A percentile compares a stretch with the other conserved stretches of the same genome.
Evolutionary conservation across 257 asterid species (phyloP).

Genomic region (Craterostigma plantagineum): DNA sequence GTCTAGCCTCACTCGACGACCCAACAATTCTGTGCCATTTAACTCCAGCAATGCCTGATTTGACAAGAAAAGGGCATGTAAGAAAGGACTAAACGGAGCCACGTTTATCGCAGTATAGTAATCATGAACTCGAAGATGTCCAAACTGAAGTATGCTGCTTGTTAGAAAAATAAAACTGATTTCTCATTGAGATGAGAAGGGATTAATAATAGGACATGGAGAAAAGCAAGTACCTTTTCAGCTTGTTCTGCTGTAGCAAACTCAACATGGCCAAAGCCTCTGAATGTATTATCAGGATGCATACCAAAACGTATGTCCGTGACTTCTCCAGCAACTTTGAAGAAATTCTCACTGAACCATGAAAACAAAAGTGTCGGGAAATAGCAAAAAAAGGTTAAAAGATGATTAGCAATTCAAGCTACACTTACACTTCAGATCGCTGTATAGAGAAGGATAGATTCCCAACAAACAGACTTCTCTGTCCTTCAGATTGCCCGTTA

Average conservation of each 20-base stretch:
- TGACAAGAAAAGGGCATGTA: no score
- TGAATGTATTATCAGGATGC: conserved; percentile 32
- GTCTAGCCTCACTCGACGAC: conserved; percentile 57
- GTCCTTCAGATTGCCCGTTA: conserved; percentile 21
- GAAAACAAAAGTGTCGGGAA: background rate
- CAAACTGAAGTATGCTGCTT: background rate
- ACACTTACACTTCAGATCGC: conserved; percentile 47
- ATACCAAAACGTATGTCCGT: conserved; percentile 46
- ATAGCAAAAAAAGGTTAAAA: background rate
- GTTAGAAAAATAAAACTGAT: background rate
- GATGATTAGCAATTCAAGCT: background rate
- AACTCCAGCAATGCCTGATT: conserved; percentile 37
- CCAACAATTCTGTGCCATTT: conserved; percentile 54
- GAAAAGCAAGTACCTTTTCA: conserved; percentile 55
- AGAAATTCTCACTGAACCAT: conserved; percentile 45
- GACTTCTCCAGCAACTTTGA: conserved; percentile 59
- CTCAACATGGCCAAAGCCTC: conserved; percentile 86
- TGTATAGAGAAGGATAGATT: conserved; percentile 45
- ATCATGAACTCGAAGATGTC: background rate
- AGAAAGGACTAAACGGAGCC: conserved; percentile 4
- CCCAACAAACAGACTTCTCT: conserved; percentile 61
- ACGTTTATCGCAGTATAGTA: background rate
- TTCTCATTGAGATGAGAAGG: background rate
- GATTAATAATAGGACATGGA: background rate
- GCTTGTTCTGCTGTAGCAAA: conserved; percentile 64